phyloP scores from a whole-genome alignment of 78 protist species.

The Cavenderia fasciculata region DNA sequence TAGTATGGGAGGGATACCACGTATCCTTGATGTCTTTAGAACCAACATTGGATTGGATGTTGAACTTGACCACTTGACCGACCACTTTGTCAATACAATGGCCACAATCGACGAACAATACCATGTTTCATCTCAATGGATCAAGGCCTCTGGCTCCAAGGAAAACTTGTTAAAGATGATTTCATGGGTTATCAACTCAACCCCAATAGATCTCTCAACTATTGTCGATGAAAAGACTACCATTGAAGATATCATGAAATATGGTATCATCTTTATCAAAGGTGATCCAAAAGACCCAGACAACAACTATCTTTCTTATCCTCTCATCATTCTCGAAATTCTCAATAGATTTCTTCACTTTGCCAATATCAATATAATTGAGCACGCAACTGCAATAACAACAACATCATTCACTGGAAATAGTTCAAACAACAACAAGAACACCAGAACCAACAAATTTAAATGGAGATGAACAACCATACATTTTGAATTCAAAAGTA shows the following conservation, averaged over 20 bases:
- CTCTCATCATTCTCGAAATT: neutral
- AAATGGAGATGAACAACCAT: too few species aligned
- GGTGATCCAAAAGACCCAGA: neutral
- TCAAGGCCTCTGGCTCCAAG: neutral
- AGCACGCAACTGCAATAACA: too few species aligned
- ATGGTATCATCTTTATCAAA: constrained; percentile 10
- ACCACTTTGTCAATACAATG: neutral
- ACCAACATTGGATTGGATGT: neutral
- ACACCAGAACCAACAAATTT: too few species aligned
- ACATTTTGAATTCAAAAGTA: too few species aligned
- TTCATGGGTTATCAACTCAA: neutral
- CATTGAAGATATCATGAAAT: neutral
- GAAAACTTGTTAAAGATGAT: neutral
- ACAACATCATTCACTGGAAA: too few species aligned
- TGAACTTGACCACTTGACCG: neutral
- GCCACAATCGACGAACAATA: neutral
- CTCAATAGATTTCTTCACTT: neutral
- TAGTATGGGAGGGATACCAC: neutral
- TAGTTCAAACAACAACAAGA: too few species aligned
- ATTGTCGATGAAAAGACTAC: neutral
- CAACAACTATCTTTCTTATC: neutral
- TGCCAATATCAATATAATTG: neutral
- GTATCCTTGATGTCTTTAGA: neutral
- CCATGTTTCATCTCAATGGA: neutral
- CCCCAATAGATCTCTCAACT: neutral